Base-by-base conservation (phyloP, 192 early-diverging fungal genomes). In the Coemansia sp. region DNA sequence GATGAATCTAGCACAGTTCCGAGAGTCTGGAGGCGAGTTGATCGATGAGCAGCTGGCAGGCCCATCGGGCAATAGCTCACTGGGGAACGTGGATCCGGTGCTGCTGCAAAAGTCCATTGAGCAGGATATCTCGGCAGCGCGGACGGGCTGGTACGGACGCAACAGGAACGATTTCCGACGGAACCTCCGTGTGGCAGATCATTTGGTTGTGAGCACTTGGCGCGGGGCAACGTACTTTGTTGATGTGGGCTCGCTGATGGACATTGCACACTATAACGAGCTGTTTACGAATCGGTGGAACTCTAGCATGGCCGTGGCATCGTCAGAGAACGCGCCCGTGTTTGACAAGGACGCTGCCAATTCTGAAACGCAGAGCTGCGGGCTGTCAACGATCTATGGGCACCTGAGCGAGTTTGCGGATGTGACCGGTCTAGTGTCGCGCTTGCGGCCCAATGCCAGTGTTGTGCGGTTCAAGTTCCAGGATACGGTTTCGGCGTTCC, bases 391-490 rank as follows among this genome's bases (percentile, higher is more conserved):
- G 4, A 19, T 61, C 4, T 73, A 66, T 23, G 63, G 69, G 8
- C 34, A 56, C 3, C 23, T 66, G 32, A 54, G 63, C 42, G 52
- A 61, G 23, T 73, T 73, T 32, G 13, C 45, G 5, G 63, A 73
- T 19, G 31, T 66, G 9, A 57, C 32, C 30, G 58, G 63, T 4
- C 54, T 73, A 33, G 47, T 73, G 9, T 65, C 69, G 21, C 69
- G 69, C 1, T 38, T 73, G 45, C 62, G 62, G 9, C 31, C 51
- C 5, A 73, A 73, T 36, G 69, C 62, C 30, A 73, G 63, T 30
- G 69, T 73, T 10, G 51, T 73, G 27, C 69, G 66, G 41, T 73
- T 73, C 54, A 73, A 73, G 47, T 73, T 73, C 42, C 69, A 73
- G 38, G 69, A 73, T 21, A 73, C 69, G 5, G 69, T 73, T 23